These are phyloP conservation scores for button mushroom (Agaricus bisporus) DNA, from an alignment of 768 basidiomycete species.

Conservation along the genomic window DNA sequence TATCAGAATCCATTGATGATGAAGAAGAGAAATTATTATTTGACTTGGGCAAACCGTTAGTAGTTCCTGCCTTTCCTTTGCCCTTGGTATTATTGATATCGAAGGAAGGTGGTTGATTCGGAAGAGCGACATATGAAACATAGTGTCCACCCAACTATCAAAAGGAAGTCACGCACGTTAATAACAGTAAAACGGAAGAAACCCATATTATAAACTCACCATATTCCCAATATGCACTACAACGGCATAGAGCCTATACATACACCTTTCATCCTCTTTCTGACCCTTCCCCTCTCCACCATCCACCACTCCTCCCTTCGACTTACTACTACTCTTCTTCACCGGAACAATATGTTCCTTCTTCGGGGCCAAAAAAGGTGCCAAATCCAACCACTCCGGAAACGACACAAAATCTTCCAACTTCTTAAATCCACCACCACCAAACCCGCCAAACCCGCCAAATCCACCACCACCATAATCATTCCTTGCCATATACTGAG, in stretches of 20 bases:
- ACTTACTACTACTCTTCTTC: conserved; percentile 9
- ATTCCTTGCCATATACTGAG: not conserved
- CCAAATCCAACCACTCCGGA: conserved; percentile 79
- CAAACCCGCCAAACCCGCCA: not conserved
- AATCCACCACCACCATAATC: conserved; percentile 1
- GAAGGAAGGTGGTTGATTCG: conserved; percentile 23
- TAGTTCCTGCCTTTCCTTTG: not conserved
- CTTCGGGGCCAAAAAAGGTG: conserved; percentile 80
- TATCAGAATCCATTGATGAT: not conserved
- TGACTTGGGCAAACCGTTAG: not conserved
- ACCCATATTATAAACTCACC: conserved; percentile 38
- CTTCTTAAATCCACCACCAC: conserved; percentile 70
- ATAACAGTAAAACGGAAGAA: not conserved
- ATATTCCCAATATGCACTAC: conserved; percentile 86
- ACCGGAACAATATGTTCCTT: conserved; percentile 61
- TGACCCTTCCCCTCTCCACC: conserved; percentile 6
- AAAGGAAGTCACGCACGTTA: conserved; percentile 12
- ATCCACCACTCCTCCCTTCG: not conserved
- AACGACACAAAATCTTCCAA: conserved; percentile 89
- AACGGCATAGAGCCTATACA: conserved; percentile 65
- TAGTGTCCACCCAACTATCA: conserved; percentile 83
- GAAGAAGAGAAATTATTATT: too few species aligned
- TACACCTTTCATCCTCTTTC: conserved; percentile 16
- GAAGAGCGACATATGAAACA: conserved; percentile 76
- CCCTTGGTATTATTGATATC: not conserved